A percentile compares a stretch with the other conserved stretches of the same genome.
Conservation (phyloP, 2,329 filamentous ascomycete genomes). For the Cercospora sp. region DNA sequence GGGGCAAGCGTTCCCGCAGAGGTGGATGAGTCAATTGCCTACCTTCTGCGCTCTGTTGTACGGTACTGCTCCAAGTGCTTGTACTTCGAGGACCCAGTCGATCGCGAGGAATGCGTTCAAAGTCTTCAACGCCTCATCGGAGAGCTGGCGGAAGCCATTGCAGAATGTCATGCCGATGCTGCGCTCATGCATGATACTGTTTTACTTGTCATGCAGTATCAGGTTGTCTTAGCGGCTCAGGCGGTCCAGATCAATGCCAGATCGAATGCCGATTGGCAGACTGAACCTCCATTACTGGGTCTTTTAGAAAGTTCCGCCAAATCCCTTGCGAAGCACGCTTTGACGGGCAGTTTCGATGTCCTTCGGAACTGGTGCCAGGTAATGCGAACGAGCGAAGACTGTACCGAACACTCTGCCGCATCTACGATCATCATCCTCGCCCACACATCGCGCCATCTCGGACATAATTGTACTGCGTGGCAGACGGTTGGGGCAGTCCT, state of each 20-base stretch:
- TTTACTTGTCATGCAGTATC: slow-evolving; percentile 23
- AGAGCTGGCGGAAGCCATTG: slow-evolving; percentile 32
- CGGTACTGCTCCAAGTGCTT: slow-evolving; percentile 52
- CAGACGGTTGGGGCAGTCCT: slow-evolving; percentile 43
- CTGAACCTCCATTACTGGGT: not conserved
- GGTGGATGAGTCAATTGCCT: not conserved
- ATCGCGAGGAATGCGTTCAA: slow-evolving; percentile 50
- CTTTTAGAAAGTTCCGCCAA: slow-evolving; percentile 31
- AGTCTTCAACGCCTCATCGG: slow-evolving; percentile 46
- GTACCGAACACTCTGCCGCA: slow-evolving; percentile 24
- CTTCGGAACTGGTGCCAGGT: slow-evolving; percentile 48
- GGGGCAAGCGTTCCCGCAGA: not conserved
- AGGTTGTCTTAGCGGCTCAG: slow-evolving; percentile 38
- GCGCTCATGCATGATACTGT: not conserved
- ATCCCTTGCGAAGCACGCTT: slow-evolving; percentile 41
- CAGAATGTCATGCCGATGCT: not conserved
- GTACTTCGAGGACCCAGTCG: slow-evolving; percentile 56
- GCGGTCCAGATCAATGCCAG: slow-evolving; percentile 38
- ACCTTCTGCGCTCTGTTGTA: slow-evolving; percentile 47
- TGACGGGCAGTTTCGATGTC: slow-evolving; percentile 27
- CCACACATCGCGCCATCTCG: slow-evolving; percentile 42
- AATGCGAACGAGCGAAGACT: not conserved
- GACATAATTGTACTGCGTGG: slow-evolving; percentile 45
- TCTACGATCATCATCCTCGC: slow-evolving; percentile 51
- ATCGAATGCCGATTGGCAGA: slow-evolving; percentile 22